Conservation (phyloP, 331 rosid species). For the Prunus yedoensis region DNA sequence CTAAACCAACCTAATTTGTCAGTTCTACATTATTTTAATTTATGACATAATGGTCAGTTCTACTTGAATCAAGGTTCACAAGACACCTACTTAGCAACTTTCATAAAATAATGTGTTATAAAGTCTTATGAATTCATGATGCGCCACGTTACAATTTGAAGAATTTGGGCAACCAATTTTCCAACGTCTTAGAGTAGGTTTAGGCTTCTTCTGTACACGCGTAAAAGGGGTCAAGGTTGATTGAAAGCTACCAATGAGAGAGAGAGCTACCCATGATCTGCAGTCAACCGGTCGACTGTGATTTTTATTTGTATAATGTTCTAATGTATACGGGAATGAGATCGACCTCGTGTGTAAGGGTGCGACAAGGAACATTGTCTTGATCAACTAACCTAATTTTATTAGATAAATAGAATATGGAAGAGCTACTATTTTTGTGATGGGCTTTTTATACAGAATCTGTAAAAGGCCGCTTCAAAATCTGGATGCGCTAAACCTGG, state of each 20-base stretch:
- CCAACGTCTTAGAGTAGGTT: neutral
- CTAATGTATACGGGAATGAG: too few relatives aligned
- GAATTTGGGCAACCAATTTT: neutral
- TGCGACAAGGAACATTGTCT: too few relatives aligned
- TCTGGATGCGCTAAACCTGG: too few relatives aligned
- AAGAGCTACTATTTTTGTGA: too few relatives aligned
- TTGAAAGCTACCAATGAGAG: neutral
- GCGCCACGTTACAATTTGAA: neutral
- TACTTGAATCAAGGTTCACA: conserved; percentile 4
- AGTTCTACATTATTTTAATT: too few relatives aligned
- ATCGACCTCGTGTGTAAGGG: too few relatives aligned
- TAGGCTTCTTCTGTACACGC: too few relatives aligned
- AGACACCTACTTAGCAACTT: neutral
- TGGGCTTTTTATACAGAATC: too few relatives aligned
- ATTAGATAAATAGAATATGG: too few relatives aligned
- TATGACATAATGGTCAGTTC: neutral
- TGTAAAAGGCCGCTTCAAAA: too few relatives aligned
- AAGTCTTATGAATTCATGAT: neutral
- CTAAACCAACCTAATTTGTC: neutral
- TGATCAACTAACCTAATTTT: too few relatives aligned
- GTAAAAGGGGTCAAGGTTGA: neutral
- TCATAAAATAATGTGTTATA: neutral
- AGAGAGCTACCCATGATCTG: neutral
- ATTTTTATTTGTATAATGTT: too few relatives aligned
- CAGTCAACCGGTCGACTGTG: neutral